These are phyloP conservation scores for Teunomyces gatunensis DNA, from an alignment of 805 yeast genomes.

Conservation along the genomic window DNA sequence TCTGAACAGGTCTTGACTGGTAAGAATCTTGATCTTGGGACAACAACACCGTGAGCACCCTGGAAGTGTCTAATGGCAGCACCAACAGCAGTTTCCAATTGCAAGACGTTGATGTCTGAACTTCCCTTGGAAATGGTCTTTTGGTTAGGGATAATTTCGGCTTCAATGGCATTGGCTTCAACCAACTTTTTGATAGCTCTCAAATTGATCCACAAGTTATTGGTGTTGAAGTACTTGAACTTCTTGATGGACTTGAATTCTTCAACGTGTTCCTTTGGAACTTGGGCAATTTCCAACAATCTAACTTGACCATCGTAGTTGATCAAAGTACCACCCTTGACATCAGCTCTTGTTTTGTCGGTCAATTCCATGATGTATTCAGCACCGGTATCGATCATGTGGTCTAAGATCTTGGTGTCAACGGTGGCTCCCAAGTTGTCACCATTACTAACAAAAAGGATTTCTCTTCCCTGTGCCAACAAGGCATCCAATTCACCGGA, in stretches of 20 bases:
- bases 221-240: conserved; percentile 97
- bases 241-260: conserved; percentile 97
- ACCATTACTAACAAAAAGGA: conserved; percentile 94
- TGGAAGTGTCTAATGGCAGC: conserved; percentile 96
- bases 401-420: conserved; percentile 83
- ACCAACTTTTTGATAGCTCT: conserved; percentile 91
- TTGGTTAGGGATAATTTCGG: conserved; percentile 94
- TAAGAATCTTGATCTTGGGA: conserved; percentile 95
- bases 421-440: conserved; percentile 99
- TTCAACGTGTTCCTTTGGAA: conserved; percentile 96
- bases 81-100: conserved; percentile 98
- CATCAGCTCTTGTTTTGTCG: conserved; percentile 98
- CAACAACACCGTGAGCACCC: conserved; percentile 96
- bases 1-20: conserved; percentile 98
- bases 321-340: conserved; percentile 98
- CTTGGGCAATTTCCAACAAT: conserved; percentile 95
- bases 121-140: conserved; percentile 79
- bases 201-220: conserved; percentile 95
- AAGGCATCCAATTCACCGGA: conserved; percentile 91
- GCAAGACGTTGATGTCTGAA: conserved; percentile 79
- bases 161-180: conserved; percentile 73
- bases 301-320: conserved; percentile 94
- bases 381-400: conserved; percentile 86
- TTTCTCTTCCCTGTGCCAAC: conserved; percentile 90
- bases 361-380: conserved; percentile 98